Base-by-base conservation (phyloP, 371 early-diverging fungal species). In the Mucor piriformis region DNA sequence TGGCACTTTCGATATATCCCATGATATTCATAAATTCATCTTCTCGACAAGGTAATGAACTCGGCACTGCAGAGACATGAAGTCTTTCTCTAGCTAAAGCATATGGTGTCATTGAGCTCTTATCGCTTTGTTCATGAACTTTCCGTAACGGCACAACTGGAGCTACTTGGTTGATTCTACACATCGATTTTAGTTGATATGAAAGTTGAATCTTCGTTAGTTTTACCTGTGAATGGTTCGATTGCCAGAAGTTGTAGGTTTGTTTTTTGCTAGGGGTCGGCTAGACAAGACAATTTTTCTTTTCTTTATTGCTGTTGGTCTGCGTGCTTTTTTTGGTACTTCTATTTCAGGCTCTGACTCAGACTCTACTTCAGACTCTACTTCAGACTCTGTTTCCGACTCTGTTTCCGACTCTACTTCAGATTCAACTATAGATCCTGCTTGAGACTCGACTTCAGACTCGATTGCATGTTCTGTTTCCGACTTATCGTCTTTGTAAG, bases 21-120 rank as follows among this genome's bases (percentile, higher is more conserved):
- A 86, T 82, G 20, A 97, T 88, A 34, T 87, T 83, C 18, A 80
- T 79, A 79, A 92, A 94, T 74, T 98, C 95, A 8, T 83, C 80
- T 69, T 98, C 97, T 6, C 97, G 84, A 54, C 97, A 92, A 5
- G 97, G 97, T 24, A 98, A 77, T 7, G 84, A 73, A 23, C 93
- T 89, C 5, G 98, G 98, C 1, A 94, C 90, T 11, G 92, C 88
- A 1, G 93, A 87, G 3, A 94, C 94, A 67, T 95, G 95, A n/a
- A 97, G 67, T 16, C 84, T 75, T 58, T 86, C 83, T 24, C 93
- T 83, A 0, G 93, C 95, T 20, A 76, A 66, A 59, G 88, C 89
- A 59, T 83, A 90, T 2, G 77, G 50, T 20, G 77, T 73, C 48
- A 33, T 49, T 1, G 29, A 29, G 52, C 16, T 37, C 12, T 61